Conservation (phyloP, 2,329 filamentous ascomycete genomes). For the Cladosporium sphaerospermum region DNA sequence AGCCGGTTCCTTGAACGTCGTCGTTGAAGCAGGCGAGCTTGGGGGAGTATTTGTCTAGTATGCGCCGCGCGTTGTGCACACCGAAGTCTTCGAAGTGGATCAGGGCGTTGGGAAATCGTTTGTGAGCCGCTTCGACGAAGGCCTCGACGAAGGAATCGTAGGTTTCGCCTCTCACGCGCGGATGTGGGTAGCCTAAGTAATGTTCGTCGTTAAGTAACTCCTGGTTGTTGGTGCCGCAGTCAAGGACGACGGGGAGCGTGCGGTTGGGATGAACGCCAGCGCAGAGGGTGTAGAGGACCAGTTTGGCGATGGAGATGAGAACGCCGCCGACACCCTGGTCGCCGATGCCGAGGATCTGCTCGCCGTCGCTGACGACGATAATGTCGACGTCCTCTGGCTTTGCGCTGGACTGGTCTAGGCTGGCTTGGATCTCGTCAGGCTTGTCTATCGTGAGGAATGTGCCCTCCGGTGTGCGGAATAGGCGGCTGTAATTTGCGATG, state of each 20-base stretch:
- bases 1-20: constrained; percentile 83
- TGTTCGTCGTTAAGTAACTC: constrained; percentile 67
- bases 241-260: constrained; percentile 73
- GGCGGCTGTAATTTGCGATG: constrained; percentile 72
- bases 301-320: constrained; percentile 76
- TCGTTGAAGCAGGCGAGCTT: constrained; percentile 83
- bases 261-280: constrained; percentile 78
- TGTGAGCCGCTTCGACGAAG: constrained; percentile 63
- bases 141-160: constrained; percentile 73
- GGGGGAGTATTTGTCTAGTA: constrained; percentile 69
- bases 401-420: constrained; percentile 59
- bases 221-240: constrained; percentile 81
- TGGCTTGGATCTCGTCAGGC: constrained; percentile 57
- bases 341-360: constrained; percentile 75
- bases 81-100: constrained; percentile 88
- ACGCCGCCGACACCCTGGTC: constrained; percentile 84
- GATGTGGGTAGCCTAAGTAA: constrained; percentile 68
- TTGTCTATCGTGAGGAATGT: constrained; percentile 68
- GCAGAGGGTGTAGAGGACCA: constrained; percentile 75
- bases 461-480: constrained; percentile 74
- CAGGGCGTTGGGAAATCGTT: constrained; percentile 70
- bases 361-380: constrained; percentile 74
- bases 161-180: constrained; percentile 59
- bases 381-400: constrained; percentile 72
- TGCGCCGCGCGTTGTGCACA: constrained; percentile 64